These are phyloP conservation scores for Mycena albidolilacea DNA, from an alignment of 768 basidiomycete species.

Conservation along the genomic window DNA sequence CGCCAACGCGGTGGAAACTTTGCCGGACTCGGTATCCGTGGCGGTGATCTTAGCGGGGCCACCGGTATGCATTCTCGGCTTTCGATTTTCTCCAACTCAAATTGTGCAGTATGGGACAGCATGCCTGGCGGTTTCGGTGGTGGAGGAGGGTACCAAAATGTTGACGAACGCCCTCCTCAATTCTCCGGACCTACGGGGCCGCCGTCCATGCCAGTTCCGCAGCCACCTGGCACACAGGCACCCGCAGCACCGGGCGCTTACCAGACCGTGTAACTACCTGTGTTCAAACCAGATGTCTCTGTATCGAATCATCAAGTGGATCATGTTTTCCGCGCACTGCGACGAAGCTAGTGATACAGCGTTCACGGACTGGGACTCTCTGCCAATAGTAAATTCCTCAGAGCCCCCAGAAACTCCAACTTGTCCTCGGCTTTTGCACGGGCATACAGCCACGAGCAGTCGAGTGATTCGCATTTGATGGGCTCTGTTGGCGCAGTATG, in stretches of 20 bases:
- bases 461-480: constrained; percentile 84
- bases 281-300: constrained; percentile 25
- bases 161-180: constrained; percentile 61
- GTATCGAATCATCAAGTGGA: constrained; percentile 2
- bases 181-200: constrained; percentile 41
- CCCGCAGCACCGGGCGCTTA: constrained; percentile 57
- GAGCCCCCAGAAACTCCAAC: constrained; percentile 52
- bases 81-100: constrained; percentile 25
- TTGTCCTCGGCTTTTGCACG: constrained; percentile 71
- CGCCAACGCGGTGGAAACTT: constrained; percentile 74
- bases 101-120: constrained; percentile 70
- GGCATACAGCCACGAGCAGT: constrained; percentile 89
- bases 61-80: constrained; percentile 60
- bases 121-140: constrained; percentile 84
- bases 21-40: constrained; percentile 62
- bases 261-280: constrained; percentile 54
- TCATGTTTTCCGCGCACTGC: background rate
- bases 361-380: background rate
- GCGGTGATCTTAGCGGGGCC: constrained; percentile 65
- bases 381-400: constrained; percentile 30
- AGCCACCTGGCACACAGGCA: constrained; percentile 36
- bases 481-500: constrained; percentile 68
- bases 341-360: background rate
- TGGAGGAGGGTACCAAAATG: constrained; percentile 70
- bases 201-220: constrained; percentile 37